Conservation (phyloP, 495 filamentous ascomycete species). For the Talaromyces borbonicus region DNA sequence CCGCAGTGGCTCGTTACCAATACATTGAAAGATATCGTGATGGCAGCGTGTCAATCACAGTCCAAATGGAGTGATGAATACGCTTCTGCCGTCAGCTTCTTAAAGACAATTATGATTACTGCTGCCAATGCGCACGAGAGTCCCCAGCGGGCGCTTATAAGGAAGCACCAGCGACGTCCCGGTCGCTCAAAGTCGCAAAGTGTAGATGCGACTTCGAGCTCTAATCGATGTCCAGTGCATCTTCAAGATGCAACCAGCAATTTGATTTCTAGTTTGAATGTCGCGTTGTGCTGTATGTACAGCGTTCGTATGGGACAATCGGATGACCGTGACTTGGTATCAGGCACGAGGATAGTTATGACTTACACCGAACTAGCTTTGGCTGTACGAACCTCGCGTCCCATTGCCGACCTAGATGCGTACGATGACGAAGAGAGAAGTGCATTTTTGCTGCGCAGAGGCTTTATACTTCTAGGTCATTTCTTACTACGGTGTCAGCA, state of each 20-base stretch:
- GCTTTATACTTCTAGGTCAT: slow-evolving; percentile 27
- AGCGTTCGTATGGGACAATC: slow-evolving; percentile 23
- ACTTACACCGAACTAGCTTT: slow-evolving; percentile 19
- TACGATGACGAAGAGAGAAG: slow-evolving; percentile 12
- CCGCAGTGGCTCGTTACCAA: slow-evolving; percentile 40
- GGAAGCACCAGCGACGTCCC: neutral
- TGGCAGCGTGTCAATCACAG: slow-evolving; percentile 31
- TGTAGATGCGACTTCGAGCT: neutral
- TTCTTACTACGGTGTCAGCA: slow-evolving; percentile 27
- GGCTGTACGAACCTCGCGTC: slow-evolving; percentile 19
- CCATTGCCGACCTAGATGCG: slow-evolving; percentile 1
- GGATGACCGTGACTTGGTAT: slow-evolving; percentile 5
- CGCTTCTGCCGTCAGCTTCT: slow-evolving; percentile 25
- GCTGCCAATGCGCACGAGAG: neutral
- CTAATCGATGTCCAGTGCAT: slow-evolving; percentile 24
- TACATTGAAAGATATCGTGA: slow-evolving; percentile 34
- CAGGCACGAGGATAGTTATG: slow-evolving; percentile 19
- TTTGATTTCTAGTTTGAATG: slow-evolving; percentile 30
- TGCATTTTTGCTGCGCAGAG: slow-evolving; percentile 22
- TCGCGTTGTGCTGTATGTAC: slow-evolving; percentile 34
- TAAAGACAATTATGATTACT: slow-evolving; percentile 23
- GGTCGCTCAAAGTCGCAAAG: neutral
- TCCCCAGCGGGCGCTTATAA: neutral
- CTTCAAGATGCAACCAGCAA: slow-evolving; percentile 37
- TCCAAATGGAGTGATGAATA: slow-evolving; percentile 27